Evolutionary conservation across 768 basidiomycete genomes (phyloP), one percentile per base, ranked within the genome.

Genomic region (Antrodiella citrinella): DNA sequence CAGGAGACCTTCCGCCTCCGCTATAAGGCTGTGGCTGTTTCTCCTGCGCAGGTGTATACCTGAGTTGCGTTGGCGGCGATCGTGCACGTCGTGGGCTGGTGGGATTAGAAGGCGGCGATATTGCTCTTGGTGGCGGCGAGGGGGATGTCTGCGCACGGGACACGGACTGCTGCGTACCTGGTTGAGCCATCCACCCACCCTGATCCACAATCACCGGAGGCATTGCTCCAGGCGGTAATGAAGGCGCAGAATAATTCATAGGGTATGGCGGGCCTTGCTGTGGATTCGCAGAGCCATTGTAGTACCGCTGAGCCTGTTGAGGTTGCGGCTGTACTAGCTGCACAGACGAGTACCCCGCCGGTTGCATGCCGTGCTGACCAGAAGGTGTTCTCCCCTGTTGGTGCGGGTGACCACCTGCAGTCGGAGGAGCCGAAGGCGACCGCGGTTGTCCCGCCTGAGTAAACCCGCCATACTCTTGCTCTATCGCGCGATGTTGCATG

Each of bases 401-500:
- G 15, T 35, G 30, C 35, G 50, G 10, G 22, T 48, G 41, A 35
- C 50, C 55, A 26, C 55, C 50, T 35, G 43, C 54, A 13, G 57
- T 58, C n/a, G 69, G 55, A 2, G 61, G 48, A 2, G 62, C 47
- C 4, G 65, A 58, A 5, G 57, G 52, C n/a, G 58, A 52, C 4
- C 54, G 51, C 46, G 43, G 50, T 38, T n/a, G 45, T 26, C 30
- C 57, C 25, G 47, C 46, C 41, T 46, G 45, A 41, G 64, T 63
- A 45, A 74, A 22, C 41, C 41, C 41, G 19, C 41, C 73, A 55
- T 89, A 88, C 62, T 95, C 91, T 59, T 93, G 86, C 64, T 93
- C 89, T 77, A 97, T 91, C 45, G 84, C 88, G 20, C 86, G 82
- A 64, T 91, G 87, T 64, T 97, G 94, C 79, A 89, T 84, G 60